A percentile compares a stretch with the other conserved stretches of the same genome.
These are phyloP conservation scores for Ottelia alismoides DNA, from an alignment of 106 monocot genomes.

Conservation along the genomic window DNA sequence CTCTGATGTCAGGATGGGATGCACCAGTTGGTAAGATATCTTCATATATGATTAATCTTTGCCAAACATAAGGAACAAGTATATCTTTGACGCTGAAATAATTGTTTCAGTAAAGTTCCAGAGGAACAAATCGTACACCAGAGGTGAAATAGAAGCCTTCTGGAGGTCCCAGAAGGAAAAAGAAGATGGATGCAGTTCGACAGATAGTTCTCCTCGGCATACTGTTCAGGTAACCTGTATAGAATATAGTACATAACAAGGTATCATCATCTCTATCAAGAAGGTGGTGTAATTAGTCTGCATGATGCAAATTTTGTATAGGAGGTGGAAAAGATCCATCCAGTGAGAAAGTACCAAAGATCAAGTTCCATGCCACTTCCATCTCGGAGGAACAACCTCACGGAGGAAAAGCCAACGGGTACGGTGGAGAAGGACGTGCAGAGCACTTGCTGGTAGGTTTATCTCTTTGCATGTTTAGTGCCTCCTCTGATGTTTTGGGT, in stretches of 20 bases:
- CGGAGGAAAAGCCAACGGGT: background rate
- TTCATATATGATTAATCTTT: no score
- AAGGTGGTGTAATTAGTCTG: background rate
- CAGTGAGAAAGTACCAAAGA: background rate
- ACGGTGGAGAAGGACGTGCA: background rate
- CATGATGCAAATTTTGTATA: background rate
- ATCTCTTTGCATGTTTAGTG: background rate
- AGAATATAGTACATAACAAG: background rate
- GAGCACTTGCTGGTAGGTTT: background rate
- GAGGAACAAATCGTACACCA: constrained; percentile 2
- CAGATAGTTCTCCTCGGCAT: background rate
- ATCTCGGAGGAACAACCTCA: background rate
- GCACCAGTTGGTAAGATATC: background rate
- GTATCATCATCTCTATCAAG: background rate
- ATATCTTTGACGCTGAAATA: background rate
- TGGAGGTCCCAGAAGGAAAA: background rate
- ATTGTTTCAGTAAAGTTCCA: background rate
- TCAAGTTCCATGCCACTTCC: background rate
- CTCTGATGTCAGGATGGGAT: constrained; percentile 3
- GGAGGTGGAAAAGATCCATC: background rate
- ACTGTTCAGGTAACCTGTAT: background rate
- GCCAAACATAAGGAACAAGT: background rate
- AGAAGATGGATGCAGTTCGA: background rate
- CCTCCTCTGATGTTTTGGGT: background rate
- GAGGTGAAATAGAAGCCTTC: background rate